phyloP scores from a whole-genome alignment of 176 grass and related monocot genomes.

The Bonia amplexicaulis region DNA sequence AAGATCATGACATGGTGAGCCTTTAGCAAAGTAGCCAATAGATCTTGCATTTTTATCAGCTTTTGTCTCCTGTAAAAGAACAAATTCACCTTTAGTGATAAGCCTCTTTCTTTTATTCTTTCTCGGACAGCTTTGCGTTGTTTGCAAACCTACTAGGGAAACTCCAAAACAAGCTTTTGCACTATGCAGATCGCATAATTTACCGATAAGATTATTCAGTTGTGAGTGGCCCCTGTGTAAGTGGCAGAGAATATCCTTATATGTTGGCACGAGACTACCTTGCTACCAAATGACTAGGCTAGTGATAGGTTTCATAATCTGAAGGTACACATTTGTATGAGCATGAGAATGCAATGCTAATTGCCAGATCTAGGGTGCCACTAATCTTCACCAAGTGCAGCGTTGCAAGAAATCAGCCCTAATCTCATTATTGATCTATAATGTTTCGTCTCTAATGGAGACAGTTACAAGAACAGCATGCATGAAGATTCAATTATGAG shows the following conservation, averaged over 20 bases:
- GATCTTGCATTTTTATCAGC: neutral
- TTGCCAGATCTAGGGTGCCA: neutral
- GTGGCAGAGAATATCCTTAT: neutral
- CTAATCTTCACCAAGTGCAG: neutral
- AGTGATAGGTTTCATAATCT: conserved; percentile 22
- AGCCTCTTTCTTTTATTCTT: neutral
- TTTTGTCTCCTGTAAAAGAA: neutral
- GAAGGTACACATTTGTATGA: neutral
- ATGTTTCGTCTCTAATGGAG: neutral
- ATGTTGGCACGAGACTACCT: neutral
- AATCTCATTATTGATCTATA: neutral
- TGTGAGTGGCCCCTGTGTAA: neutral
- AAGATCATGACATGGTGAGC: neutral
- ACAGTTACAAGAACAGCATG: neutral
- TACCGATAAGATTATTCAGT: neutral
- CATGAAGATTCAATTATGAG: neutral
- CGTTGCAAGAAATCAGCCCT: neutral
- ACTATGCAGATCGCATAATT: neutral
- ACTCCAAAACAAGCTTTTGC: neutral
- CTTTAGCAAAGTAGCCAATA: neutral
- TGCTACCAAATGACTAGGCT: neutral
- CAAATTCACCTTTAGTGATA: neutral
- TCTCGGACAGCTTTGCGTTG: neutral
- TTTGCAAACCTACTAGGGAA: conserved; percentile 12
- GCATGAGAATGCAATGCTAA: neutral